These are phyloP conservation scores for Umbelopsis isabellina DNA, from an alignment of 192 early-diverging fungal genomes.

Conservation along the genomic window DNA sequence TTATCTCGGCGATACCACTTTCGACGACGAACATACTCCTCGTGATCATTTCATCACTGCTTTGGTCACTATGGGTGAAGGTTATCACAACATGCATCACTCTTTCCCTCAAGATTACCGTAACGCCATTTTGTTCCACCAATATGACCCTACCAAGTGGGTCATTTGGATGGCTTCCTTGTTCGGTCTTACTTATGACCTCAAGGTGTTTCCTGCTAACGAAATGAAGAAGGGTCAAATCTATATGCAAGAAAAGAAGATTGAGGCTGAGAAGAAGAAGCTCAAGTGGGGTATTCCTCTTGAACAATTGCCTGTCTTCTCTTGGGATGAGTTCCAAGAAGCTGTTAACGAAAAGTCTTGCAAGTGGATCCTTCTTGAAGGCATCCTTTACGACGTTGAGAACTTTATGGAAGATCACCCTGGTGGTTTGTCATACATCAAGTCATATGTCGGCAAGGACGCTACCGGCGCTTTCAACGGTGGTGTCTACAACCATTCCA, in stretches of 20 bases:
- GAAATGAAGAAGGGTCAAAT: slow-evolving; percentile 80
- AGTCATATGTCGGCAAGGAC: slow-evolving; percentile 79
- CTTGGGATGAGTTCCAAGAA: slow-evolving; percentile 64
- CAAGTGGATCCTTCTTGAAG: slow-evolving; percentile 84
- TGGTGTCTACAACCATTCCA: slow-evolving; percentile 88
- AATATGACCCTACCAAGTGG: slow-evolving; percentile 90
- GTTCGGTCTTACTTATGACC: slow-evolving; percentile 69
- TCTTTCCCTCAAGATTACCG: slow-evolving; percentile 88
- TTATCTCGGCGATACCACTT: slow-evolving; percentile 71
- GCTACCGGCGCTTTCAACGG: slow-evolving; percentile 88
- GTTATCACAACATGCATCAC: slow-evolving; percentile 89
- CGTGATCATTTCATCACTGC: slow-evolving; percentile 83
- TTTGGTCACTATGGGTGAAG: slow-evolving; percentile 78
- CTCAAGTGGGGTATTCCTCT: slow-evolving; percentile 79
- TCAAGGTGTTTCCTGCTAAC: slow-evolving; percentile 79
- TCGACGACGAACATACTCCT: slow-evolving; percentile 83
- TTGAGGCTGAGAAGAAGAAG: slow-evolving; percentile 56
- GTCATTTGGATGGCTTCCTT: slow-evolving; percentile 61
- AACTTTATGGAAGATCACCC: slow-evolving; percentile 89
- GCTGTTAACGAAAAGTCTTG: slow-evolving; percentile 69
- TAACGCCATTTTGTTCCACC: slow-evolving; percentile 75
- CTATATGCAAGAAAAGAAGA: slow-evolving; percentile 81
- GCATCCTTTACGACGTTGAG: slow-evolving; percentile 79
- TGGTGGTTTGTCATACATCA: slow-evolving; percentile 77
- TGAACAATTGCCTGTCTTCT: slow-evolving; percentile 68